phyloP scores from a whole-genome alignment of 257 asterid species.

The Thymus quinquecostatus region DNA sequence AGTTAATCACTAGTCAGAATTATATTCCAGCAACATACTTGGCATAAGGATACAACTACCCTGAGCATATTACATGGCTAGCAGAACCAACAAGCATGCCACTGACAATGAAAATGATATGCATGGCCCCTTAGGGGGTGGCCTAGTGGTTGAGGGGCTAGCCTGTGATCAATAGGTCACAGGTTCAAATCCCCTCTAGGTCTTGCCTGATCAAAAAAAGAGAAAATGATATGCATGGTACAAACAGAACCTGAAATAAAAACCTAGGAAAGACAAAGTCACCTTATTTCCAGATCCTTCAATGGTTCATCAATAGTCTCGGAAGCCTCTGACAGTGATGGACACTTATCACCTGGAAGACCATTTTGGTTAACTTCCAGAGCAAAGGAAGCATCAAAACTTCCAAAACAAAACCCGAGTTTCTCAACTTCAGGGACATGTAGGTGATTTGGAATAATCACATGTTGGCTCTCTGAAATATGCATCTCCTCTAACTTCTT shows the following conservation, averaged over 20 bases:
- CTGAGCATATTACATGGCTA: constrained; percentile 8
- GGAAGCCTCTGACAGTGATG: constrained; percentile 51
- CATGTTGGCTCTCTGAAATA: constrained; percentile 70
- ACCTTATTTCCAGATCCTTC: constrained; percentile 69
- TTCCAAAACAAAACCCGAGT: constrained; percentile 94
- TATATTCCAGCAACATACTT: neutral
- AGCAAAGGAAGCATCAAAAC: constrained; percentile 76
- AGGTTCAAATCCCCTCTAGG: too few relatives aligned
- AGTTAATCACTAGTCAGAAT: constrained; percentile 20
- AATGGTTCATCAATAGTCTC: constrained; percentile 63
- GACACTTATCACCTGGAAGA: constrained; percentile 49
- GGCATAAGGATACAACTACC: constrained; percentile 5
- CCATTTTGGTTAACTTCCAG: constrained; percentile 51
- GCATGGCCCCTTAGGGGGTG: neutral
- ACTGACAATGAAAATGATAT: neutral
- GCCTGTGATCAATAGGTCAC: too few relatives aligned
- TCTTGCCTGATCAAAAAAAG: too few relatives aligned
- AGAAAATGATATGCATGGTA: constrained; percentile 10
- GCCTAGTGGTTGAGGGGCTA: too few relatives aligned
- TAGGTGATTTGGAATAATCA: constrained; percentile 79
- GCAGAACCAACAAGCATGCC: neutral
- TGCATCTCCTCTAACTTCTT: constrained; percentile 62
- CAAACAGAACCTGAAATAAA: constrained; percentile 18
- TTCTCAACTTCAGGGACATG: constrained; percentile 85
- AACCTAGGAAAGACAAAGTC: constrained; percentile 29